Evolutionary conservation across 306 rosid species (phyloP).

Genomic region (Quercus wislizeni): DNA sequence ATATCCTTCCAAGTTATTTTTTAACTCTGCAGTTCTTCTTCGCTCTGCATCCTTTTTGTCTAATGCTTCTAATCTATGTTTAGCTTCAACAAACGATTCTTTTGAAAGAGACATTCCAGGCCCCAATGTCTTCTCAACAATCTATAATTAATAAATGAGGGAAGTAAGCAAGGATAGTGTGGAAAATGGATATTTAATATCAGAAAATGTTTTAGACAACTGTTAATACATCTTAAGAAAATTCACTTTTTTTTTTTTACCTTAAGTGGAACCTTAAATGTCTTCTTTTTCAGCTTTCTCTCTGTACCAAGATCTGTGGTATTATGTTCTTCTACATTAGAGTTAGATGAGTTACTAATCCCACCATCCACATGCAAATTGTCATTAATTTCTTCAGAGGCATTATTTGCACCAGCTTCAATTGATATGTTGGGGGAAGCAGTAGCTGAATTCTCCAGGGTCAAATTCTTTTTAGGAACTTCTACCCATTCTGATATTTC

Average conservation of each 20-base stretch:
- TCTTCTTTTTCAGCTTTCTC: slow-evolving; percentile 77
- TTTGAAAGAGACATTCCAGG: slow-evolving; percentile 61
- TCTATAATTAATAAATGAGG: slow-evolving; percentile 38
- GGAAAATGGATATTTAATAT: slow-evolving; percentile 1
- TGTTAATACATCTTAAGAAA: background rate
- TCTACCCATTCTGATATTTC: slow-evolving; percentile 97
- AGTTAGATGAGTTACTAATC: slow-evolving; percentile 36
- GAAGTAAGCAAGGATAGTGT: background rate
- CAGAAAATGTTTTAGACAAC: background rate
- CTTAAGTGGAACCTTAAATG: slow-evolving; percentile 87
- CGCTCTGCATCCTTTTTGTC: slow-evolving; percentile 90
- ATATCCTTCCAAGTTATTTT: slow-evolving; percentile 91
- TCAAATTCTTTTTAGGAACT: slow-evolving; percentile 69
- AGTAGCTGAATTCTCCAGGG: slow-evolving; percentile 71
- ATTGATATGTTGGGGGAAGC: slow-evolving; percentile 50
- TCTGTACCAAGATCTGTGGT: slow-evolving; percentile 52
- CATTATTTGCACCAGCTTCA: slow-evolving; percentile 56
- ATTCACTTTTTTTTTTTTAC: slow-evolving; percentile 33
- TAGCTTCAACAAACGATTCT: slow-evolving; percentile 77
- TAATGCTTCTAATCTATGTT: slow-evolving; percentile 64
- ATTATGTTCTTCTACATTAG: slow-evolving; percentile 50
- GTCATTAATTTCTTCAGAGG: slow-evolving; percentile 59
- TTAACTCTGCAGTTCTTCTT: slow-evolving; percentile 86
- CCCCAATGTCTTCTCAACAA: slow-evolving; percentile 70
- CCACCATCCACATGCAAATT: slow-evolving; percentile 46